Base-by-base conservation (phyloP, 2,329 filamentous ascomycete genomes). In the Ophiocordyceps camponoti-rufipedis region DNA sequence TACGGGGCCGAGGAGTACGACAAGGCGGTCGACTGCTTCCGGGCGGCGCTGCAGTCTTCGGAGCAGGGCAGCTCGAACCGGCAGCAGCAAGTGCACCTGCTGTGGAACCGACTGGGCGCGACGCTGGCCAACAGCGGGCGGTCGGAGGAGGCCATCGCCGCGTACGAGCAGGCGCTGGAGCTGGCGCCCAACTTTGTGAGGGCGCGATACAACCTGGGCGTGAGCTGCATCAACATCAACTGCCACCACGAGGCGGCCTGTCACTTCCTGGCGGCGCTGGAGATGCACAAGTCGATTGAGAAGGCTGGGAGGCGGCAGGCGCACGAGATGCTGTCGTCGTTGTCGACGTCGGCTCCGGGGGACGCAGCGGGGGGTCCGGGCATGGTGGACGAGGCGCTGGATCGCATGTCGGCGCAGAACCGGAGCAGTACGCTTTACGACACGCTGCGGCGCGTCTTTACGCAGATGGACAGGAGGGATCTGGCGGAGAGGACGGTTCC, bases 21-120 rank as follows among this genome's bases (percentile, higher is more conserved):
- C 60, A 98, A 98, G 68, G 91, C 91, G 0, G 89, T 98, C 35
- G 91, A 98, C 68, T 98, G 93, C 70, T 98, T 98, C 74, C 84
- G 82, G 46, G 81, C 89, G 1, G 89, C 93, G 1, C 76, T 98
- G 23, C 84, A 85, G 48, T 85, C 79, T 23, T 86, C 85, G 1
- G 87, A 94, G 62, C 74, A 80, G 33, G 91, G 91, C 48, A 77
- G 78, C 9, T 82, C 80, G 48, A 96, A 95, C 65, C 80, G 85
- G 50, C 78, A 80, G 55, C 80, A 82, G 56, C 87, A 95, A 63
- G 70, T 95, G 1, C 91, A 96, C 58, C 76, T 98, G 18, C 78
- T 98, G 29, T 98, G 91, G 91, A 98, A 98, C 69, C 78, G 91
- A 2, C 80, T 98, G 1, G 91, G 91, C 40, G 91, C 91, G 1